phyloP scores from a whole-genome alignment of 176 grass and related monocot genomes.

The Tillandsia fasciculata region DNA sequence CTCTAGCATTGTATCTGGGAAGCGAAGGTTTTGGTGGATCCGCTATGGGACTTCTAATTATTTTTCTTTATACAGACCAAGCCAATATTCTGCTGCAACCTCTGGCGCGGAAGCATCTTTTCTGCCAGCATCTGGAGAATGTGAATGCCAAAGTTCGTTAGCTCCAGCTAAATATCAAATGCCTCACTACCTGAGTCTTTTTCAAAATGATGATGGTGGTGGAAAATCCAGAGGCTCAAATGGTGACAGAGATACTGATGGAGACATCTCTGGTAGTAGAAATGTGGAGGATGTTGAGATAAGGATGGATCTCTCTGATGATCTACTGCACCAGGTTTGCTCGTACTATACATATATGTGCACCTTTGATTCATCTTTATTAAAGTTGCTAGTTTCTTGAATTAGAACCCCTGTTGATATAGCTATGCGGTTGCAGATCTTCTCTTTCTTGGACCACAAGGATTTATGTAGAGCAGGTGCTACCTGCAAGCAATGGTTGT shows the following conservation, averaged over 20 bases:
- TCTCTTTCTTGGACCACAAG: conserved; percentile 84
- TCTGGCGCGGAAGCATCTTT: conserved; percentile 2
- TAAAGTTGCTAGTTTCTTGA: conserved; percentile 6
- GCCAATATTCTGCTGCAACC: conserved; percentile 21
- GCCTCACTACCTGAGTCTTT: conserved; percentile 30
- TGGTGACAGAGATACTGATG: conserved; percentile 17
- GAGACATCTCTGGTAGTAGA: conserved; percentile 27
- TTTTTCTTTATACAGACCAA: conserved; percentile 17
- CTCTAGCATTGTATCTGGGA: background rate
- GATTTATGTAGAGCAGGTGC: conserved; percentile 88
- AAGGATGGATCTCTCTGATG: conserved; percentile 94
- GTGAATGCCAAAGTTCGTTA: conserved; percentile 17
- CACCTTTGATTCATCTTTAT: conserved; percentile 4
- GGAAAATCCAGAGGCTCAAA: conserved; percentile 17
- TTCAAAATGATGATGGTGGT: conserved; percentile 32
- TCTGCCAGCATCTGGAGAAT: conserved; percentile 4
- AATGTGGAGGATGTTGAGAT: conserved; percentile 52
- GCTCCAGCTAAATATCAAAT: conserved; percentile 36
- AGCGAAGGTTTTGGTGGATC: background rate
- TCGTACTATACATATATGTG: background rate
- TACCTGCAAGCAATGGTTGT: conserved; percentile 75
- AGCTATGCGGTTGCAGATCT: conserved; percentile 55
- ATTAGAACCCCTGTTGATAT: conserved; percentile 15
- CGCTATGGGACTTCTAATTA: background rate
- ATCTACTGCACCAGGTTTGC: conserved; percentile 82